Base-by-base conservation (phyloP, 2,329 filamentous ascomycete genomes). In the Aspergillus fischeri region DNA sequence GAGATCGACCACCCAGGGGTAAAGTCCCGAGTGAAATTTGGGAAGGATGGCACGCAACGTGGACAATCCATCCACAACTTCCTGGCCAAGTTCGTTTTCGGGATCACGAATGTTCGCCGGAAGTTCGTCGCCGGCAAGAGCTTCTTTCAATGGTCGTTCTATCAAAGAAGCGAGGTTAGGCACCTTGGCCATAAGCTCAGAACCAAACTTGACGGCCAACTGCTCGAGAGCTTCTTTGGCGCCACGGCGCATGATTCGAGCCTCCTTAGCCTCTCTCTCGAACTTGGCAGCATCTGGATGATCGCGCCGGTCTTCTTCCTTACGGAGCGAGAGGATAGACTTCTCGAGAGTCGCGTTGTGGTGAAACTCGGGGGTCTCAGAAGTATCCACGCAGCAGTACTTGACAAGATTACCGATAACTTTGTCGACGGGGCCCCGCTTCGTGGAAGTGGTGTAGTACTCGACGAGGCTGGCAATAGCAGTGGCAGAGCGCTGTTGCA, bases 331-430 rank as follows among this genome's bases (percentile, higher is more conserved):
- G 17, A 99, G 77, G 55, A 99, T 94, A 14, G 88, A 88, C 62
- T 87, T 86, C 49, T 88, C 89, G 68, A 95, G 88, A 47, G 80
- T 73, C 1, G 89, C 89, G 67, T 97, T 94, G 28, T 90, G 87
- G 4, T 88, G 86, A 71, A 97, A 97, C 68, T 97, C 94, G 0
- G 94, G 94, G 0, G 95, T 99, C 73, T 99, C 95, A 0, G 94
- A 93, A 1, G 95, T 96, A 71, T 99, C 94, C 68, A 97, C 91
- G 69, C 94, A 99, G 62, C 92, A 96, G 75, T 97, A 99, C 70
- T 97, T 97, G 77, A 96, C 91, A 53, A 99, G 76, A 69, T 99
- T 99, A 49, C 90, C 87, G 28, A 97, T 92, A 14, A 99, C 90
- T 77, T 99, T 99, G 73, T 97, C 92, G 17, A 94, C 92, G 11